Base-by-base conservation (phyloP, 225 moss, liverwort and hornwort genomes). In the Antitrichia curtipendula region DNA sequence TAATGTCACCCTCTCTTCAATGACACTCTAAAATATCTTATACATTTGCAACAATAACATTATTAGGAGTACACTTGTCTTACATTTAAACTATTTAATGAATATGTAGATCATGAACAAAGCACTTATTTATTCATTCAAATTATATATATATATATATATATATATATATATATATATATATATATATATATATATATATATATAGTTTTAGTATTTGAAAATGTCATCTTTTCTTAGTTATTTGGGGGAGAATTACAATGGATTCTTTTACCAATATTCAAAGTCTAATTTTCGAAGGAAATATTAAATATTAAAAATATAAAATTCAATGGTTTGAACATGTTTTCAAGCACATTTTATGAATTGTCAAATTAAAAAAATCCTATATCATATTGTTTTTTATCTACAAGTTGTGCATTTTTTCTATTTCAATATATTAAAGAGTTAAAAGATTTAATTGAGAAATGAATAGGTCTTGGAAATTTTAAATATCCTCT, bases 21-120 rank as follows among this genome's bases (percentile, higher is more conserved):
- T 40, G 24, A 40, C 4, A 13, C 0, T 69, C 4, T 0, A 1
- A 0, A 38, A 68, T 41, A 41, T 70, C 8, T 0, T 41, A 2
- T 3, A 25, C 25, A 40, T 24, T 69, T 40, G 40, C 40, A 69
- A 14, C 3, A 14, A 8, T 8, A 40, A 2, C 24, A 40, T 69
- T 41, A 9, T 58, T 2, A 41, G 0, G 15, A 70, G 5, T 0
- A 70, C 8, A 69, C 4, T 40, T 40, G 1, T 23, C 13, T 38
- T 2, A 68, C 13, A 24, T 40, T 40, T 8, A 40, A 69, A 69
- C 13, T 38, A 22, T 38, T 38, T 68, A 38, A 38, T 0, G 4
- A 8, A 68, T 4, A 38, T 68, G 6, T 23, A 68, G 23, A 66
- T n/a, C 1, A 22, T 38, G 2, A 2, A 38, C 38, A 66, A 66